phyloP scores from a whole-genome alignment of 1,284 basidiomycete genomes.

The Sporisorium graminicola region DNA sequence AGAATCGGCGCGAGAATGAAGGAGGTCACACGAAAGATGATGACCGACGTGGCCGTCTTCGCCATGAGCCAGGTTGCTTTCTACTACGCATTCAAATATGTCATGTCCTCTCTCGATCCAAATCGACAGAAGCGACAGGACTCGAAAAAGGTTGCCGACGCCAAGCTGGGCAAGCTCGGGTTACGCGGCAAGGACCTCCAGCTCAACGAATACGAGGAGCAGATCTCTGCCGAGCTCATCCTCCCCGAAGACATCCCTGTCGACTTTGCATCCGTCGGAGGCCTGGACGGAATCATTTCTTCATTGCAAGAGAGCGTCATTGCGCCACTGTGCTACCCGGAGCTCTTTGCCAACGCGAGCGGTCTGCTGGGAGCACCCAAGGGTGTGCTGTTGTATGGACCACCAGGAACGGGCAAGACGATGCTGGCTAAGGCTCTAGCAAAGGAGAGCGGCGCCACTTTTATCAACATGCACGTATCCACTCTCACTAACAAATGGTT shows the following conservation, averaged over 20 bases:
- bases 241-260: slow-evolving; percentile 72
- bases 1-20: slow-evolving; percentile 46
- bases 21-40: slow-evolving; percentile 64
- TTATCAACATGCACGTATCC: slow-evolving; percentile 75
- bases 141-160: slow-evolving; percentile 65
- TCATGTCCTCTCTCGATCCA: slow-evolving; percentile 70
- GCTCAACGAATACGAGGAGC: slow-evolving; percentile 71
- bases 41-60: slow-evolving; percentile 64
- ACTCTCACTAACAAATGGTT: slow-evolving; percentile 81
- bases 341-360: slow-evolving; percentile 79
- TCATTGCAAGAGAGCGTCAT: slow-evolving; percentile 95
- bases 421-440: slow-evolving; percentile 72
- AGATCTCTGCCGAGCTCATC: slow-evolving; percentile 73
- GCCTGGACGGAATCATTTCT: slow-evolving; percentile 90
- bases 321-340: slow-evolving; percentile 91
- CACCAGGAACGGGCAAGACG: slow-evolving; percentile 71
- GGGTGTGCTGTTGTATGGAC: slow-evolving; percentile 72
- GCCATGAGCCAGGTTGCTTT: slow-evolving; percentile 69
- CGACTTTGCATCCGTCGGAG: slow-evolving; percentile 81
- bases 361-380: slow-evolving; percentile 75
- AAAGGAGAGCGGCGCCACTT: slow-evolving; percentile 94
- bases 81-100: slow-evolving; percentile 71
- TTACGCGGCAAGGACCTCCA: slow-evolving; percentile 53
- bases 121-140: slow-evolving; percentile 67
- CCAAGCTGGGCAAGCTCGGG: slow-evolving; percentile 66